Percentiles rank a stretch among this genome's conserved stretches.
Conservation (phyloP, 2,329 filamentous ascomycete species). For the Aureobasidium vineae region DNA sequence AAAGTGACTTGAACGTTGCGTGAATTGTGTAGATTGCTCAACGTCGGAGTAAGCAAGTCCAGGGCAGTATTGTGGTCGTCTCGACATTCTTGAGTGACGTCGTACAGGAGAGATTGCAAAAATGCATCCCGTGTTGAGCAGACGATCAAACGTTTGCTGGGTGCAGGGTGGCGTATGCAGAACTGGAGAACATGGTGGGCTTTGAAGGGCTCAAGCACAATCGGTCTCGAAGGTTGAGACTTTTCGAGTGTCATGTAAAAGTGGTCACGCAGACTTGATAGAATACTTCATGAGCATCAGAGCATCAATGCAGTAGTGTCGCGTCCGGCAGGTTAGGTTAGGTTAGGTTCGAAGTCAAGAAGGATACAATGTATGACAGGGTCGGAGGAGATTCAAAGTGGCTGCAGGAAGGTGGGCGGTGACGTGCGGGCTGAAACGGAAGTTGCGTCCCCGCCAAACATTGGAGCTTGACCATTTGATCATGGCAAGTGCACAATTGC, state of each 20-base stretch:
- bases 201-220: slow-evolving; percentile 42
- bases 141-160: slow-evolving; percentile 67
- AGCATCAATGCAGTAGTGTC: not conserved
- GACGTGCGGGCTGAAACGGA: not conserved
- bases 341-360: not conserved
- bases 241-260: not conserved
- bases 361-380: not conserved
- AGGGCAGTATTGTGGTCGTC: slow-evolving; percentile 20
- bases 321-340: not conserved
- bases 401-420: not conserved
- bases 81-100: slow-evolving; percentile 2
- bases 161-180: slow-evolving; percentile 56
- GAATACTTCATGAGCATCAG: not conserved
- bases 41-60: slow-evolving; percentile 59
- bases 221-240: slow-evolving; percentile 31
- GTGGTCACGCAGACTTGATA: not conserved
- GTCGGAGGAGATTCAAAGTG: slow-evolving; percentile 8
- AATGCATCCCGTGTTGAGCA: slow-evolving; percentile 67
- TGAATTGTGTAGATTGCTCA: slow-evolving; percentile 67
- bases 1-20: slow-evolving; percentile 70
- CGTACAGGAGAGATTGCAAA: slow-evolving; percentile 53
- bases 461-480: slow-evolving; percentile 12
- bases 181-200: slow-evolving; percentile 59
- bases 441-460: slow-evolving; percentile 16
- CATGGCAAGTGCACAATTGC: slow-evolving; percentile 4